These are phyloP conservation scores for Lichtheimia hyalospora DNA, from an alignment of 371 early-diverging fungal genomes.

Conservation along the genomic window DNA sequence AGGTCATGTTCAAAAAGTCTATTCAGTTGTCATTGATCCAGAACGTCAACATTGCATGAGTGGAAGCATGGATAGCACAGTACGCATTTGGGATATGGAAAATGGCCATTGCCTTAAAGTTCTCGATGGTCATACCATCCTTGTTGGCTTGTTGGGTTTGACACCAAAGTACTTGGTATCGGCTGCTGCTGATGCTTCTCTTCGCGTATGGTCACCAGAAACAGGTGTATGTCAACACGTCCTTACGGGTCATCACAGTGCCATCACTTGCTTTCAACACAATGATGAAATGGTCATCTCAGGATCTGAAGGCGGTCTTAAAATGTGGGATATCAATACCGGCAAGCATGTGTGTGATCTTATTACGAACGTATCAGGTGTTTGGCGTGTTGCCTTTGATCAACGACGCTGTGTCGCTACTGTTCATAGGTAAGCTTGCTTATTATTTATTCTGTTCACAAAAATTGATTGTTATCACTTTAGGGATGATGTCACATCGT, in stretches of 20 bases:
- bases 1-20: conserved; percentile 90
- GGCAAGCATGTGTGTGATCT: conserved; percentile 81
- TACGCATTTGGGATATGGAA: conserved; percentile 87
- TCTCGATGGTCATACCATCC: conserved; percentile 76
- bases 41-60: conserved; percentile 78
- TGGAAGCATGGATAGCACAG: conserved; percentile 94
- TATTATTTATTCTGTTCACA: too few species aligned
- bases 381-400: conserved; percentile 94
- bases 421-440: not conserved
- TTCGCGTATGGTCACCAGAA: conserved; percentile 92
- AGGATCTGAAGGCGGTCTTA: conserved; percentile 92
- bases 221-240: conserved; percentile 69
- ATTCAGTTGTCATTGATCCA: conserved; percentile 82
- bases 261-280: conserved; percentile 96
- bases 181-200: conserved; percentile 94
- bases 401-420: conserved; percentile 72
- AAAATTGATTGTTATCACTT: too few species aligned
- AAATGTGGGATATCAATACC: conserved; percentile 89
- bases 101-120: conserved; percentile 70
- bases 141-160: conserved; percentile 91
- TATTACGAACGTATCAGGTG: conserved; percentile 69
- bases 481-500: conserved; percentile 3
- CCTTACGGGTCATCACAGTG: conserved; percentile 70
- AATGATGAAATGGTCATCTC: conserved; percentile 88
- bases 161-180: conserved; percentile 83